Conservation (phyloP, 768 basidiomycete genomes). For the Termitomyces sp. region DNA sequence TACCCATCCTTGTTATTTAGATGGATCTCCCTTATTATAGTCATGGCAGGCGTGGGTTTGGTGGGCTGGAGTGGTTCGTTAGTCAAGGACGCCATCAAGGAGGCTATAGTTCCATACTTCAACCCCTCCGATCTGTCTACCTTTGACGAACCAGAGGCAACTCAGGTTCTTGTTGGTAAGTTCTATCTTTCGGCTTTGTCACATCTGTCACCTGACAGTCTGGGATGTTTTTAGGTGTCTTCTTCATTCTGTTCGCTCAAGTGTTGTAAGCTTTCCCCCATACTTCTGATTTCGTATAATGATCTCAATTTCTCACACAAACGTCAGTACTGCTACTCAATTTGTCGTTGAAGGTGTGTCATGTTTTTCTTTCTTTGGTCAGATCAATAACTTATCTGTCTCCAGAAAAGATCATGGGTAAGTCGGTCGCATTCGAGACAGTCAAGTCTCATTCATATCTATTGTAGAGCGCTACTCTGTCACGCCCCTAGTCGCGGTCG, state of each 20-base stretch:
- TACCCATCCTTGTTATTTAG: conserved; percentile 29
- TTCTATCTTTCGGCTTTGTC: conserved; percentile 9
- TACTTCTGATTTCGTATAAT: conserved; percentile 13
- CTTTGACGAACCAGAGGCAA: conserved; percentile 51
- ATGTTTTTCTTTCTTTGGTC: conserved; percentile 13
- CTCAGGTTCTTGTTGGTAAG: conserved; percentile 70
- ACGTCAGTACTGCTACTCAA: conserved; percentile 75
- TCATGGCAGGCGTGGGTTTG: conserved; percentile 78
- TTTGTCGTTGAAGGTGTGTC: conserved; percentile 60
- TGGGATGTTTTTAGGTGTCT: conserved; percentile 53
- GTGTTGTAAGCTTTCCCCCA: conserved; percentile 61
- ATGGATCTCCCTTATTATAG: conserved; percentile 87
- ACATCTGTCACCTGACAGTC: conserved; percentile 14
- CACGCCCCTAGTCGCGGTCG: conserved; percentile 88
- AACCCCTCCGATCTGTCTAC: conserved; percentile 28
- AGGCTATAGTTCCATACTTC: conserved; percentile 29
- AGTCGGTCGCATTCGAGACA: conserved; percentile 4
- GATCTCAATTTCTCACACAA: conserved; percentile 5
- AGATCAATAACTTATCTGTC: conserved; percentile 7
- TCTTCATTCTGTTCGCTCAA: conserved; percentile 92
- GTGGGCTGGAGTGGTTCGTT: conserved; percentile 90
- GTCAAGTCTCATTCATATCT: not conserved
- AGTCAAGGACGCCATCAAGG: conserved; percentile 66
- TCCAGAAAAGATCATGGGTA: conserved; percentile 83
- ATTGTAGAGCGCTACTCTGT: conserved; percentile 63